Evolutionary conservation across 2,329 filamentous ascomycete genomes (phyloP), one percentile per base, ranked within the genome.

Genomic region (Penicillium sp.): DNA sequence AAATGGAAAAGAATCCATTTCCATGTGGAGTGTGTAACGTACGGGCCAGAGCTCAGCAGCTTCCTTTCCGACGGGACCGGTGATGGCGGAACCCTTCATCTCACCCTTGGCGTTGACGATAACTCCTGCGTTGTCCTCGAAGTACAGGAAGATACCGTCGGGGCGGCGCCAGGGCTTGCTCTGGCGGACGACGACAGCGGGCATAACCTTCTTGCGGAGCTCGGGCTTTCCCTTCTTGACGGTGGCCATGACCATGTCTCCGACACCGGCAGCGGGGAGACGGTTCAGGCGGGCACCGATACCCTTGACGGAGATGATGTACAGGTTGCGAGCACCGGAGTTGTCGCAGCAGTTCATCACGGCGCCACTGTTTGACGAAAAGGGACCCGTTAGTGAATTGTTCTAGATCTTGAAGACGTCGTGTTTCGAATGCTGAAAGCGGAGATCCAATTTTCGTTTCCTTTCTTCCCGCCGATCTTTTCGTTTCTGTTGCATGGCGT

Each of bases 161-260:
- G 90, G 89, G 80, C 94, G 89, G 86, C 94, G 92, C 94, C 94
- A 99, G 74, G 94, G 94, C 89, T 99, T 99, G 84, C 89, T 90
- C 85, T 97, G 94, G 80, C 94, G 86, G 79, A 97, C 93, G 77
- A 99, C 94, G 78, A 99, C 93, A 75, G 94, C 94, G 72, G 94
- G 94, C 92, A 99, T 96, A 81, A 99, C 94, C 90, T 99, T 99
- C 90, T 99, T 99, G 82, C 95, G 87, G 77, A 99, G 85, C 83
- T 99, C 95, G 66, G 95, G 95, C 91, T 99, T 99, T 83, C 95
- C 94, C 90, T 99, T 97, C 91, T 99, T 97, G 83, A 97, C 94
- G 69, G 94, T 97, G 69, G 93, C 93, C 92, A 99, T 97, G 78
- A 97, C 94, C 94, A 97, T 97, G 85, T 97, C 94, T 75, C 94